Conservation (phyloP, 192 early-diverging fungal genomes). For the Pilaira anomala region DNA sequence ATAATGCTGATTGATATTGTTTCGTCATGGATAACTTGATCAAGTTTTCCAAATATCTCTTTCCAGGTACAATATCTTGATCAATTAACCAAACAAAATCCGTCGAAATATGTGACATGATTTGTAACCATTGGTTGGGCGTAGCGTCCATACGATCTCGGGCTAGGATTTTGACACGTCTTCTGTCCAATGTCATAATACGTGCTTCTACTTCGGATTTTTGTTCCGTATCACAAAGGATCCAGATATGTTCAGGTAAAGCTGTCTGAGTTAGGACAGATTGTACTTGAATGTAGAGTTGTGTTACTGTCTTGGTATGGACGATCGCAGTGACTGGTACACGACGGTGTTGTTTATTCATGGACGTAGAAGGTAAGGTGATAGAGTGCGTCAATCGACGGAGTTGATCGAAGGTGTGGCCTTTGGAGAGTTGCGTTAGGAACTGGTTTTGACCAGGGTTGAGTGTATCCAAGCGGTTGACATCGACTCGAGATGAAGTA, state of each 20-base stretch:
- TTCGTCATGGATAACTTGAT: conserved; percentile 35
- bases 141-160: background rate
- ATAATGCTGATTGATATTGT: conserved; percentile 41
- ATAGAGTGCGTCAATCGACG: background rate
- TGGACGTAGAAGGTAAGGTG: background rate
- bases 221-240: background rate
- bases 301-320: conserved; percentile 2
- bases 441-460: background rate
- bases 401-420: conserved; percentile 9
- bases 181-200: conserved; percentile 1
- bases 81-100: conserved; percentile 45
- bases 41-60: conserved; percentile 38
- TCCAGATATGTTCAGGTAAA: conserved; percentile 14
- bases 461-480: background rate
- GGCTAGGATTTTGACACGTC: background rate
- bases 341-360: background rate
- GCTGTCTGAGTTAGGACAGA: conserved; percentile 13
- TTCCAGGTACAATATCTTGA: conserved; percentile 43
- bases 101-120: conserved; percentile 27
- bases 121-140: conserved; percentile 3
- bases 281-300: conserved; percentile 1
- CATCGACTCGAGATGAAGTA: background rate
- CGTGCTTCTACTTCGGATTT: background rate
- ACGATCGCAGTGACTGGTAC: conserved; percentile 14
- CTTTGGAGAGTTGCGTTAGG: background rate